Conservation (phyloP, 2,329 filamentous ascomycete species). For the Hypoxylon sp. region DNA sequence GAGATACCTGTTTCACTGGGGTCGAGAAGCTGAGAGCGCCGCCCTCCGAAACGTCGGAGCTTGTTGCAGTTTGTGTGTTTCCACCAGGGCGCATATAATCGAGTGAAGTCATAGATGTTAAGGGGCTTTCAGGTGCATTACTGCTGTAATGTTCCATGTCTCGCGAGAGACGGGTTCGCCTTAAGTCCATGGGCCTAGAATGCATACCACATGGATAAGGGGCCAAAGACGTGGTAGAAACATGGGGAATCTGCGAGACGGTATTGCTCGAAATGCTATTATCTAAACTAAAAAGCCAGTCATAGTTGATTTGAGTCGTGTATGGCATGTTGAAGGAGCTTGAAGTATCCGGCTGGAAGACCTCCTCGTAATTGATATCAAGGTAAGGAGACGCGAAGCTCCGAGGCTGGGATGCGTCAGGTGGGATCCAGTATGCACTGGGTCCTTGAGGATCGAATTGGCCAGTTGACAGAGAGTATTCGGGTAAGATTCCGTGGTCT, state of each 20-base stretch:
- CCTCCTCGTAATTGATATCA: slow-evolving; percentile 60
- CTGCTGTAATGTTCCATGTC: slow-evolving; percentile 19
- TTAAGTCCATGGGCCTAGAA: slow-evolving; percentile 8
- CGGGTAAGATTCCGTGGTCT: slow-evolving; percentile 19
- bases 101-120: slow-evolving; percentile 28
- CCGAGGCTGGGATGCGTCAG: slow-evolving; percentile 18
- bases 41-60: slow-evolving; percentile 19
- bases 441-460: slow-evolving; percentile 30
- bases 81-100: slow-evolving; percentile 17
- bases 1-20: slow-evolving; percentile 32
- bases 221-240: slow-evolving; percentile 11
- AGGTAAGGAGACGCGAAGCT: slow-evolving; percentile 25
- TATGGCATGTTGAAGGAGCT: slow-evolving; percentile 75
- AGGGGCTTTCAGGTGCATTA: slow-evolving; percentile 14
- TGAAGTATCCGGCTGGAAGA: slow-evolving; percentile 71
- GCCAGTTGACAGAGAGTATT: slow-evolving; percentile 22
- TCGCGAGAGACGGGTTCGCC: slow-evolving; percentile 7
- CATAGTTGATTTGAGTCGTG: slow-evolving; percentile 72
- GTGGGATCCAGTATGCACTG: slow-evolving; percentile 24
- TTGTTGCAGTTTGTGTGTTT: slow-evolving; percentile 23
- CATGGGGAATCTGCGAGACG: slow-evolving; percentile 26
- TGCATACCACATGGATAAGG: slow-evolving; percentile 24
- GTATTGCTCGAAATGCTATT: slow-evolving; percentile 10
- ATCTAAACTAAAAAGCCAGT: slow-evolving; percentile 70
- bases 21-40: slow-evolving; percentile 7